Conservation (phyloP, 2,329 filamentous ascomycete species). For the Calonectria pseudoreteaudii region DNA sequence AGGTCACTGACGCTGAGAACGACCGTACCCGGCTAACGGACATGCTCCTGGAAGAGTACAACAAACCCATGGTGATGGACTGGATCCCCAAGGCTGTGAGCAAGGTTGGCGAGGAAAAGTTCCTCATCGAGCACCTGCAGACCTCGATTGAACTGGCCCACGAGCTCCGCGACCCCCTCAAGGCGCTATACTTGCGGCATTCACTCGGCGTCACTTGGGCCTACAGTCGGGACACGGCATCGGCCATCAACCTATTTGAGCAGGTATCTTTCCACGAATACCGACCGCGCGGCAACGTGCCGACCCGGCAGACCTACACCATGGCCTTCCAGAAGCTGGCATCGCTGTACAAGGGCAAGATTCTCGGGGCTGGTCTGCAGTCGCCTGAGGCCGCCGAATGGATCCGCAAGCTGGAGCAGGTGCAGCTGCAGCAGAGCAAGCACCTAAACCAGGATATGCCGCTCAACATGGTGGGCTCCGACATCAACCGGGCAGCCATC, state of each 20-base stretch:
- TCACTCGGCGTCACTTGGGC: conserved; percentile 50
- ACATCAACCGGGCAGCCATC: conserved; percentile 55
- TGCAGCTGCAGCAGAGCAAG: conserved; percentile 51
- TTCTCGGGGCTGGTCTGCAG: conserved; percentile 43
- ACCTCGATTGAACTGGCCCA: conserved; percentile 49
- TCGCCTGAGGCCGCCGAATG: conserved; percentile 45
- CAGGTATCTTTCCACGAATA: conserved; percentile 52
- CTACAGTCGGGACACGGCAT: conserved; percentile 50
- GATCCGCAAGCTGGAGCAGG: conserved; percentile 50
- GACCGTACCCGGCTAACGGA: conserved; percentile 48
- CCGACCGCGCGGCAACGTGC: conserved; percentile 53
- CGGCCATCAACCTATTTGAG: conserved; percentile 50
- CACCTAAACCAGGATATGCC: conserved; percentile 55
- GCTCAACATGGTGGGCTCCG: conserved; percentile 53
- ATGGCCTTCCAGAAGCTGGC: conserved; percentile 55
- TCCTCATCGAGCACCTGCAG: conserved; percentile 46
- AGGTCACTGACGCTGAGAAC: conserved; percentile 37
- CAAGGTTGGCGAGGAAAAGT: conserved; percentile 46
- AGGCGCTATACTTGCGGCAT: conserved; percentile 52
- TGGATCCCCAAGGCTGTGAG: conserved; percentile 56
- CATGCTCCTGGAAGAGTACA: conserved; percentile 51
- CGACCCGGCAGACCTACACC: conserved; percentile 53
- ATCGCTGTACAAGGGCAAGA: conserved; percentile 50
- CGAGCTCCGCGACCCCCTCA: conserved; percentile 49
- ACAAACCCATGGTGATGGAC: conserved; percentile 49